Conservation (phyloP, 129 eudicot genomes). For the Artemisia annua region DNA sequence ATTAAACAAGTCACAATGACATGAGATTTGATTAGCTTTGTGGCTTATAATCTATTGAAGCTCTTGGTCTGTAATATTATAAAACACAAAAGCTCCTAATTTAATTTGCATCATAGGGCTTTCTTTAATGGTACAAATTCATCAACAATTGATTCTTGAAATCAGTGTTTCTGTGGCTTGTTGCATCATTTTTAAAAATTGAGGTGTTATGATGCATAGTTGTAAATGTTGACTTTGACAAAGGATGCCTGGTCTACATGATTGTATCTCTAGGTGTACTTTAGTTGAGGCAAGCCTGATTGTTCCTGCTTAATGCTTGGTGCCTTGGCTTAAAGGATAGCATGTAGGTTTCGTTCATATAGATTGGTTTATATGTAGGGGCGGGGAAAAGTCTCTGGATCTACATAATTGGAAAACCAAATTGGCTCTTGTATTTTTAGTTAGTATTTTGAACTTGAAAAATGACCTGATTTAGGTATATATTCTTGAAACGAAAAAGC, state of each 20-base stretch:
- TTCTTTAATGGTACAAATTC: neutral
- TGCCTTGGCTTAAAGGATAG: neutral
- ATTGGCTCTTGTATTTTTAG: too few relatives aligned
- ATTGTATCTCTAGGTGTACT: neutral
- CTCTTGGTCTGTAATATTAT: neutral
- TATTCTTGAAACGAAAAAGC: neutral
- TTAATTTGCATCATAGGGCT: neutral
- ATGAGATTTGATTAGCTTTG: conserved; percentile 1
- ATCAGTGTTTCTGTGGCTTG: neutral
- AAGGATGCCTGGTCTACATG: neutral
- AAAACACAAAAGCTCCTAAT: neutral
- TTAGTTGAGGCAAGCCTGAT: neutral
- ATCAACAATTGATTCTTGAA: neutral
- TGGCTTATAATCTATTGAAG: neutral
- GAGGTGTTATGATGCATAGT: neutral
- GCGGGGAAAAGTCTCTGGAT: neutral
- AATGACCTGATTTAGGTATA: neutral
- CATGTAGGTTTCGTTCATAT: too few relatives aligned
- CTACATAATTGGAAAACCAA: neutral
- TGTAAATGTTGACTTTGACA: neutral
- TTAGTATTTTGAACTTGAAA: neutral
- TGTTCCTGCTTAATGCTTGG: neutral
- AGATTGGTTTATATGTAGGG: neutral
- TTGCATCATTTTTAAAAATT: neutral
- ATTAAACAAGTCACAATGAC: conserved; percentile 4